Conservation (phyloP, 495 filamentous ascomycete genomes). For the Penicillium canescens region DNA sequence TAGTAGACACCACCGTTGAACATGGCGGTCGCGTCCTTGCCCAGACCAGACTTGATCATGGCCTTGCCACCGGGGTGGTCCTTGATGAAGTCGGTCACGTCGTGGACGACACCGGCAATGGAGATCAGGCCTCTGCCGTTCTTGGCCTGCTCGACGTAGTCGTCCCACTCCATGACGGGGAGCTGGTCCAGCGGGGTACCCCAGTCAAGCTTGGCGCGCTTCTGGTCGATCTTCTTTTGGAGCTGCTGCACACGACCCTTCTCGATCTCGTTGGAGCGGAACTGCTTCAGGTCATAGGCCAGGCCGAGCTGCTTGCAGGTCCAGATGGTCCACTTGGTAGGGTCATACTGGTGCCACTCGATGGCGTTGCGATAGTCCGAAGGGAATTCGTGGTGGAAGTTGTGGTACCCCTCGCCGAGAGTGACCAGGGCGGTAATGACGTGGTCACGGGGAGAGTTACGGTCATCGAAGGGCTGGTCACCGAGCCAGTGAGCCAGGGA, state of each 20-base stretch:
- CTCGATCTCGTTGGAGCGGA: constrained; percentile 97
- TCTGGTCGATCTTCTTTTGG: constrained; percentile 99
- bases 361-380: constrained; percentile 99
- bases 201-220: constrained; percentile 91
- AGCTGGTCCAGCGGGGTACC: constrained; percentile 91
- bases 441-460: constrained; percentile 96
- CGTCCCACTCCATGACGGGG: constrained; percentile 95
- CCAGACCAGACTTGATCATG: constrained; percentile 87
- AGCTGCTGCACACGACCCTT: constrained; percentile 96
- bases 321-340: constrained; percentile 98
- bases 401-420: constrained; percentile 97
- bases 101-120: constrained; percentile 93
- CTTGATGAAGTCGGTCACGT: constrained; percentile 92
- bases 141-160: constrained; percentile 85
- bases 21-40: constrained; percentile 97
- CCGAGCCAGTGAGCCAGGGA: constrained; percentile 98
- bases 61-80: constrained; percentile 97
- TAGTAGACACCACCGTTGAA: constrained; percentile 99
- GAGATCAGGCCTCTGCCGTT: constrained; percentile 85
- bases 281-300: constrained; percentile 94
- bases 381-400: constrained; percentile 99
- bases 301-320: constrained; percentile 89
- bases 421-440: constrained; percentile 94
- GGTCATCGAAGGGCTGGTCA: constrained; percentile 98
- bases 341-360: constrained; percentile 97